Evolutionary conservation across 345 rosid species (phyloP), one percentile per base, ranked within the genome.

Genomic region (Lagerstroemia speciosa): DNA sequence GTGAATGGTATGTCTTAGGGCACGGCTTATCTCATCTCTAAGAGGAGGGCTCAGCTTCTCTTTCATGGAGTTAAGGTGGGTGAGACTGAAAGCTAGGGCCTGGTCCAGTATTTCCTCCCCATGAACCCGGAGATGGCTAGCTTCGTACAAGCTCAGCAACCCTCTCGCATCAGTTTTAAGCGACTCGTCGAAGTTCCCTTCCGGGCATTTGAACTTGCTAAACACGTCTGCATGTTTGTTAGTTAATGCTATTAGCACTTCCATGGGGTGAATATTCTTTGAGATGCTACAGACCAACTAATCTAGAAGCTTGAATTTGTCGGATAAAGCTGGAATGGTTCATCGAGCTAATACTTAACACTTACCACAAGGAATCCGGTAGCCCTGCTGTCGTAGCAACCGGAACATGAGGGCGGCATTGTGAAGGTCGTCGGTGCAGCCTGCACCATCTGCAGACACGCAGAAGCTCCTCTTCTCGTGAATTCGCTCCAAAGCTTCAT

Each of bases 81-180:
- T 38, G 6, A 31, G 62, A 22, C 81, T 67, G 68, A 78, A 85
- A n/a, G 67, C 57, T 22, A 83, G 75, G 19, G 80, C 83, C 27
- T 78, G 77, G 24, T 78, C 78, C 5, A 85, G 71, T 31, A 75
- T 73, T 5, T 45, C 65, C 52, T 83, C 87, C 37, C 78, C 80
- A 2, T 71, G 72, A 2, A 72, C 46, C 5, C 76, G 69, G 3
- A 80, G 69, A 65, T 80, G 72, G 1, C 86, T 63, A 0, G 82
- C 82, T 57, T 81, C 83, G 16, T 81, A 85, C 14, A 85, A 76
- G 26, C 76, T 68, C 29, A 77, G 41, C 64, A 78, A 7, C 29
- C 30, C 60, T 53, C 60, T 53, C 30, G 10, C 24, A n/a, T 53
- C 60, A 22, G 24, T 26, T 0, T 8, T 14, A 22, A 53, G 27